Evolutionary conservation across 768 basidiomycete genomes (phyloP).

Genomic region (Coprinopsis sp.): DNA sequence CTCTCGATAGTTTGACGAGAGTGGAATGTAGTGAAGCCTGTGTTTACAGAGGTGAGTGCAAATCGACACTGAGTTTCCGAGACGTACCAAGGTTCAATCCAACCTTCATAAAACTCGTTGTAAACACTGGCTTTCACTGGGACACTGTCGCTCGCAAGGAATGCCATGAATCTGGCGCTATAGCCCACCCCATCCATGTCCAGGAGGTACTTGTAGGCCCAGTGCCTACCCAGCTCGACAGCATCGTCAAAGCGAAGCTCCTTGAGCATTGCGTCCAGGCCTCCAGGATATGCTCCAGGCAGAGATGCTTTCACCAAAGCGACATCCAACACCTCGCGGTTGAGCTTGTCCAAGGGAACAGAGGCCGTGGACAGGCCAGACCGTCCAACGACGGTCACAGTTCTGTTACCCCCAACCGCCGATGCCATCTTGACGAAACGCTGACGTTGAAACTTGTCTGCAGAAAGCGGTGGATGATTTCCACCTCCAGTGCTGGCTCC

Average conservation of each 20-base stretch:
- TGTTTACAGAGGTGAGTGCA: background rate
- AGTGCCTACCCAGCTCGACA: conserved; percentile 74
- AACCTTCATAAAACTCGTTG: conserved; percentile 78
- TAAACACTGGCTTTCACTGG: conserved; percentile 85
- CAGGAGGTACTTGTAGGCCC: conserved; percentile 83
- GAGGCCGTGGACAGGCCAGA: conserved; percentile 6
- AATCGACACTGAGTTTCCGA: too few relatives aligned
- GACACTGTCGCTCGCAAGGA: conserved; percentile 76
- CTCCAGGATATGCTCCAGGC: conserved; percentile 65
- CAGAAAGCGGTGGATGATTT: conserved; percentile 68
- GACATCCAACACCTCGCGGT: conserved; percentile 75
- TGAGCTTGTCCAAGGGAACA: conserved; percentile 36
- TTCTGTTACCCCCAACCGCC: conserved; percentile 35
- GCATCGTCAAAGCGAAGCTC: conserved; percentile 52
- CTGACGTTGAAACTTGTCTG: conserved; percentile 74
- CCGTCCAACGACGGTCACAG: conserved; percentile 12
- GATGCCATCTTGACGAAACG: conserved; percentile 74
- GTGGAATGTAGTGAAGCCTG: conserved; percentile 93
- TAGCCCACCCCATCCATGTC: conserved; percentile 93
- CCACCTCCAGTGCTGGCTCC: conserved; percentile 90
- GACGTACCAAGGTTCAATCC: conserved; percentile 40
- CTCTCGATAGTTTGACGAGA: conserved; percentile 83
- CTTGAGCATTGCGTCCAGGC: conserved; percentile 53
- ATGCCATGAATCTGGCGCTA: conserved; percentile 76
- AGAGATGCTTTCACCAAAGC: conserved; percentile 76